Evolutionary conservation across 139 green algal species (phyloP).

Genomic region (Nannochloris sp.): DNA sequence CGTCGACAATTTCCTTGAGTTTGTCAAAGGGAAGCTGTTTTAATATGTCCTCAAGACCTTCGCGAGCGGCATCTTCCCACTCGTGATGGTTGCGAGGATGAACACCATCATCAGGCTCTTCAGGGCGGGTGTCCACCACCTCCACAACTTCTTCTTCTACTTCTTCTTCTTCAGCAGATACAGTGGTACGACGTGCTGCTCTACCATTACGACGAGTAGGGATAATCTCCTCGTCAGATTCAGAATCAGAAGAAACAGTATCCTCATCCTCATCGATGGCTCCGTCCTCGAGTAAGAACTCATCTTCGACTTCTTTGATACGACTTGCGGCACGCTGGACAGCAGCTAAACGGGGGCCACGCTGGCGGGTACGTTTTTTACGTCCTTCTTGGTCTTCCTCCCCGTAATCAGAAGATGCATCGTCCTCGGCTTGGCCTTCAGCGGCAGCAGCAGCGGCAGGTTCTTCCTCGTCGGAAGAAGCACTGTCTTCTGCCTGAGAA

Average conservation of each 20-base stretch:
- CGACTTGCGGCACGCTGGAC: not conserved
- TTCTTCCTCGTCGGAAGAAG: not conserved
- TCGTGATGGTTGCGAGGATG: not conserved
- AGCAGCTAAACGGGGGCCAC: not conserved
- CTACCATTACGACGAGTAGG: not conserved
- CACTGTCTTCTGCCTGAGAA: not conserved
- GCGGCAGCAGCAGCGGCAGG: not conserved
- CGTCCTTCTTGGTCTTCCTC: not conserved
- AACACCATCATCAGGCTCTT: not conserved
- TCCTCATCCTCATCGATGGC: not conserved
- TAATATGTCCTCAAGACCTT: not conserved
- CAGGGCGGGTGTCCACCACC: not conserved
- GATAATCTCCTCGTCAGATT: not conserved
- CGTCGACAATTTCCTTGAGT: not conserved
- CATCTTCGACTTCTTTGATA: not conserved
- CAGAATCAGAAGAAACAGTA: not conserved
- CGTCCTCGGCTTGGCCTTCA: not conserved
- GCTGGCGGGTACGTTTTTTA: not conserved
- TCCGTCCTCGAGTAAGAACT: not conserved
- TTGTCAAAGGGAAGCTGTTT: not conserved
- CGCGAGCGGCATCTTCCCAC: not conserved
- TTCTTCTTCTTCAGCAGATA: not conserved
- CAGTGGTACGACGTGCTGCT: not conserved
- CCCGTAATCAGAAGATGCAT: not conserved
- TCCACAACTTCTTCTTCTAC: not conserved